phyloP scores from a whole-genome alignment of 1,284 basidiomycete genomes.

The Irpex rosettiformis region DNA sequence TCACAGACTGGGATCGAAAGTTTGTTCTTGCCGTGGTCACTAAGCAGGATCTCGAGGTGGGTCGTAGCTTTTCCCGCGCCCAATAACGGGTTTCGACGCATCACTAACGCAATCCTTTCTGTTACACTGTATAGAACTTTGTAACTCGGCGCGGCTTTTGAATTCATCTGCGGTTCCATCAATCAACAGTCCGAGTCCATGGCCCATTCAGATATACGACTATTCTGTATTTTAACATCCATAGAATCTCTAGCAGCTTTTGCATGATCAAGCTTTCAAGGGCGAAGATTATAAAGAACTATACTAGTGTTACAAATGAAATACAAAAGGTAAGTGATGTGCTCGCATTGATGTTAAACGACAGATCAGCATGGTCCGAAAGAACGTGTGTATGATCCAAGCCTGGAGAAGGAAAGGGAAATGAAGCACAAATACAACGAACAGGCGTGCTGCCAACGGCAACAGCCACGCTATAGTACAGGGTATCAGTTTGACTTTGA shows the following conservation, averaged over 20 bases:
- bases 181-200: not conserved
- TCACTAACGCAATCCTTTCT: not conserved
- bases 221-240: not conserved
- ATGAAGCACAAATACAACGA: not conserved
- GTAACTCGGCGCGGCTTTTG: constrained; percentile 53
- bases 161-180: constrained; percentile 5
- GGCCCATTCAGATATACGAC: not conserved
- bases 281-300: not conserved
- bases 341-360: not conserved
- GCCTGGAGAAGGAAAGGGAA: not conserved
- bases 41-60: constrained; percentile 69
- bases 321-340: constrained; percentile 3
- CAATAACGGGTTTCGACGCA: too few relatives aligned
- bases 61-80: constrained; percentile 12
- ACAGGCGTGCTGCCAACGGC: not conserved
- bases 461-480: not conserved
- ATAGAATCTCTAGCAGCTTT: not conserved
- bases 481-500: not conserved
- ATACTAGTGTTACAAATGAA: constrained; percentile 9
- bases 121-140: constrained; percentile 38
- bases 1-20: constrained; percentile 79
- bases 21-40: constrained; percentile 88
- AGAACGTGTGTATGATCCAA: not conserved
- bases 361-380: not conserved
- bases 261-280: not conserved